A percentile compares a stretch with the other conserved stretches of the same genome.
Evolutionary conservation across 164 flowering plant genomes (phyloP).

Genomic region (Chimonanthus praecox): DNA sequence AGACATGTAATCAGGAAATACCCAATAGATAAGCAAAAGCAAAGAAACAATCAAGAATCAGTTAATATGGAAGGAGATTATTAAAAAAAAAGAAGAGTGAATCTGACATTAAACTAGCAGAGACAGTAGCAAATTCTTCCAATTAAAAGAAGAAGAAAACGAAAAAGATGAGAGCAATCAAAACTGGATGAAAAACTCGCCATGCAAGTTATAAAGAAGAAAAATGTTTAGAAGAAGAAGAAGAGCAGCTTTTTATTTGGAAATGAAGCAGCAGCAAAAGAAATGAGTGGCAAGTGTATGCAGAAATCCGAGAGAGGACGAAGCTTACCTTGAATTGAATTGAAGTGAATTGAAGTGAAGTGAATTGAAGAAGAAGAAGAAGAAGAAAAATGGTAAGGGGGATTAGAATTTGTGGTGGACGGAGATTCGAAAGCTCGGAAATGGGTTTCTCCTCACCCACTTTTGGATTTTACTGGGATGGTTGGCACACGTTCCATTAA

Average conservation of each 20-base stretch:
- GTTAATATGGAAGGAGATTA: neutral
- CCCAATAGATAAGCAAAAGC: neutral
- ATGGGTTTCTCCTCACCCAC: neutral
- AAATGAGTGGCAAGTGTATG: neutral
- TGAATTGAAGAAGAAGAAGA: neutral
- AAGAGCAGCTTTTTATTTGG: neutral
- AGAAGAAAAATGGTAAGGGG: neutral
- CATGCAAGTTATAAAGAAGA: neutral
- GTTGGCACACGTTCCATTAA: too few species aligned
- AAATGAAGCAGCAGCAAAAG: too few species aligned
- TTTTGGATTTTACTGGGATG: too few species aligned
- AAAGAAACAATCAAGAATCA: neutral
- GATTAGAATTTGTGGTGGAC: neutral
- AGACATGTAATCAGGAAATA: too few species aligned
- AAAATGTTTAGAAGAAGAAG: too few species aligned
- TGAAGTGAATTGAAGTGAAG: neutral
- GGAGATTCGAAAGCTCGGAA: neutral
- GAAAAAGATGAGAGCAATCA: neutral
- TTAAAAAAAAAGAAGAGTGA: neutral
- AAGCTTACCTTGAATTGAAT: neutral
- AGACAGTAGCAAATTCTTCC: neutral
- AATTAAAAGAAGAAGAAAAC: neutral
- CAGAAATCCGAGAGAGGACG: neutral
- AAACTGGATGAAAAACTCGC: neutral
- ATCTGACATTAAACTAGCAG: neutral